Conservation (phyloP, 2,329 filamentous ascomycete genomes). For the Penicillium expansum region DNA sequence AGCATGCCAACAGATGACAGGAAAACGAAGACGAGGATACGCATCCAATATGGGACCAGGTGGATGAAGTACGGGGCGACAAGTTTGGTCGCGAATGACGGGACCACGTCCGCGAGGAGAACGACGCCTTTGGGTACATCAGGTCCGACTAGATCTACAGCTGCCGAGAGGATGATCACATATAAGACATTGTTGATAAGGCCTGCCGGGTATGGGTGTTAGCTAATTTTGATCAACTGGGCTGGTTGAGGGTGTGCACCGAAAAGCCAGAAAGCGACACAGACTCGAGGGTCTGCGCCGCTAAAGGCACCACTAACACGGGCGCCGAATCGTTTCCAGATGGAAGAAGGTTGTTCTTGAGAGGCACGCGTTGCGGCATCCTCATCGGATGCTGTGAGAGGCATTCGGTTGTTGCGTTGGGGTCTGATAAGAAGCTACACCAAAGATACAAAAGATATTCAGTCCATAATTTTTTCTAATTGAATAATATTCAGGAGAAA, state of each 20-base stretch:
- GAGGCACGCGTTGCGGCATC: conserved; percentile 45
- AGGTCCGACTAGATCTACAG: conserved; percentile 89
- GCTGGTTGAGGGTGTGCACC: conserved; percentile 54
- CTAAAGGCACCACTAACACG: conserved; percentile 63
- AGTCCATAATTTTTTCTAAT: background rate
- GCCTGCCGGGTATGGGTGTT: conserved; percentile 51
- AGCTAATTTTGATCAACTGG: background rate
- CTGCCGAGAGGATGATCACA: conserved; percentile 92
- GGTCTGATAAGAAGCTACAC: conserved; percentile 4
- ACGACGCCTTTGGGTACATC: conserved; percentile 85
- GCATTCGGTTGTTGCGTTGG: conserved; percentile 24
- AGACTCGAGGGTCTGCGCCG: conserved; percentile 67
- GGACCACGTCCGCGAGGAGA: conserved; percentile 86
- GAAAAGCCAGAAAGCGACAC: conserved; percentile 88
- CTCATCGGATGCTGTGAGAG: conserved; percentile 22
- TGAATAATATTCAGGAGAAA: background rate
- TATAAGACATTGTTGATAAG: conserved; percentile 97
- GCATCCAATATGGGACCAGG: conserved; percentile 71
- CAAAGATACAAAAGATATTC: background rate
- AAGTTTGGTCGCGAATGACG: conserved; percentile 84
- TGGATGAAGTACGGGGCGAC: conserved; percentile 93
- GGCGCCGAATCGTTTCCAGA: conserved; percentile 70
- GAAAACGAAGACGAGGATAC: conserved; percentile 70
- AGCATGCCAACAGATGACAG: conserved; percentile 86
- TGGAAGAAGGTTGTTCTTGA: conserved; percentile 54